phyloP scores from a whole-genome alignment of 139 green algal genomes.

The Dunaliella primolecta region DNA sequence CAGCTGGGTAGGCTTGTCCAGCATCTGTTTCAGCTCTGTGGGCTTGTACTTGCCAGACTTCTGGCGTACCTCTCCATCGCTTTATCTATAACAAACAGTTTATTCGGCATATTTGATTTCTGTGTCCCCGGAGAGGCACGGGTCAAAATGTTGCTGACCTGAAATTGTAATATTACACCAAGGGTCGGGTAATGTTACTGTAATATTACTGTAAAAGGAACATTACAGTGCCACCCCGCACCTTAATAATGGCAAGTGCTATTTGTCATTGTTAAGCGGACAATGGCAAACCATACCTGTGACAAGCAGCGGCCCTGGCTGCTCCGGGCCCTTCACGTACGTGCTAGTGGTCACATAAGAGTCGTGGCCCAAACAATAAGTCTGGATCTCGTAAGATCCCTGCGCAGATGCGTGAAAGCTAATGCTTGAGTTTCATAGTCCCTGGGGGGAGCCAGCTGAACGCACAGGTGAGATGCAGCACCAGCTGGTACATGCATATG shows the following conservation, averaged over 20 bases:
- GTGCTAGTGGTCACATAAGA: constrained; percentile 60
- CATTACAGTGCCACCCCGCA: not conserved
- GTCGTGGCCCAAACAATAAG: constrained; percentile 81
- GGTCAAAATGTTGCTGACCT: not conserved
- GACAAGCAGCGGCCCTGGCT: not conserved
- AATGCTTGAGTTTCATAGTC: no score
- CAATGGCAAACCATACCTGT: not conserved
- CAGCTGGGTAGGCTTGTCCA: not conserved
- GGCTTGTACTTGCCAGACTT: not conserved
- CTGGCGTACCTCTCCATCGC: not conserved
- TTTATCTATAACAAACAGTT: no score
- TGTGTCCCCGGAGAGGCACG: not conserved
- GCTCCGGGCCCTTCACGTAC: constrained; percentile 40
- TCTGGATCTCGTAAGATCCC: constrained; percentile 77
- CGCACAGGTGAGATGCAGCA: no score
- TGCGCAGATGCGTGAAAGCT: constrained; percentile 11
- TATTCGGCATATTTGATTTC: not conserved
- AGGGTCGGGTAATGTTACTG: not conserved
- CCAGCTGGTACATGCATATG: not conserved
- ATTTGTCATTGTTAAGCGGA: no score
- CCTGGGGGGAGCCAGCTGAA: no score
- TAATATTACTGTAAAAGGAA: not conserved
- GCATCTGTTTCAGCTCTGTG: not conserved
- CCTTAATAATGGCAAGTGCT: no score
- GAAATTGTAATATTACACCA: not conserved